A percentile compares a stretch with the other conserved stretches of the same genome.
These are phyloP conservation scores for Rubia tinctorum DNA, from an alignment of 305 asterid genomes.

Conservation along the genomic window DNA sequence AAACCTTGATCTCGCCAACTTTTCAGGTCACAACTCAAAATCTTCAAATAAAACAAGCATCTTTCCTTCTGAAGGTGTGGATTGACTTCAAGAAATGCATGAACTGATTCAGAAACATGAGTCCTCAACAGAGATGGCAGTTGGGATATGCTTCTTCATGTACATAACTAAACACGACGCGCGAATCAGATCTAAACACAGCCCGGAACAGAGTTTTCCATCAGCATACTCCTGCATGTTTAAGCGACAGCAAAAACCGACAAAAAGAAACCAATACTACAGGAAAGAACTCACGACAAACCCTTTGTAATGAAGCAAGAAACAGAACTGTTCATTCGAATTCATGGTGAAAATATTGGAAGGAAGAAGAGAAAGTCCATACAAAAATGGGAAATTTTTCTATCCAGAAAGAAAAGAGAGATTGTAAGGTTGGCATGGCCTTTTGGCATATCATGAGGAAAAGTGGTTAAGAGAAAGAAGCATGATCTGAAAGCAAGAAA, in stretches of 20 bases:
- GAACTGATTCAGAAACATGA: conserved; percentile 76
- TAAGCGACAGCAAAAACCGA: neutral
- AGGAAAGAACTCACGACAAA: neutral
- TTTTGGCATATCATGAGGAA: conserved; percentile 31
- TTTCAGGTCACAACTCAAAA: conserved; percentile 27
- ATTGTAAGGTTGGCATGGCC: conserved; percentile 26
- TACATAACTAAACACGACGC: conserved; percentile 13
- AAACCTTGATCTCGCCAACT: neutral
- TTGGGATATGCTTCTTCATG: conserved; percentile 35
- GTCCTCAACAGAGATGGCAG: conserved; percentile 19
- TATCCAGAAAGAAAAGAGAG: conserved; percentile 25
- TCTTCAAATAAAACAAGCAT: conserved; percentile 23
- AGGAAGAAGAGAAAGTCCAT: conserved; percentile 13
- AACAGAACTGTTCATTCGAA: conserved; percentile 8
- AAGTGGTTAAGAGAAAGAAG: conserved; percentile 22
- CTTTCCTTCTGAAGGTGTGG: conserved; percentile 72
- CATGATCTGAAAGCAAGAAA: conserved; percentile 32
- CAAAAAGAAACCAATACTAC: neutral
- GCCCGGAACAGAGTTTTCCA: conserved; percentile 16
- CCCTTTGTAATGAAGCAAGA: neutral
- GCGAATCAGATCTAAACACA: conserved; percentile 13
- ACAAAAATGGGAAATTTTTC: conserved; percentile 16
- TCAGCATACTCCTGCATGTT: conserved; percentile 11
- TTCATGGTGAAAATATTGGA: conserved; percentile 18
- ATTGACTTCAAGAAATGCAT: conserved; percentile 82